A percentile compares a stretch with the other conserved stretches of the same genome.
Conservation (phyloP, 306 rosid genomes). For the Dalbergia cochinchinensis region DNA sequence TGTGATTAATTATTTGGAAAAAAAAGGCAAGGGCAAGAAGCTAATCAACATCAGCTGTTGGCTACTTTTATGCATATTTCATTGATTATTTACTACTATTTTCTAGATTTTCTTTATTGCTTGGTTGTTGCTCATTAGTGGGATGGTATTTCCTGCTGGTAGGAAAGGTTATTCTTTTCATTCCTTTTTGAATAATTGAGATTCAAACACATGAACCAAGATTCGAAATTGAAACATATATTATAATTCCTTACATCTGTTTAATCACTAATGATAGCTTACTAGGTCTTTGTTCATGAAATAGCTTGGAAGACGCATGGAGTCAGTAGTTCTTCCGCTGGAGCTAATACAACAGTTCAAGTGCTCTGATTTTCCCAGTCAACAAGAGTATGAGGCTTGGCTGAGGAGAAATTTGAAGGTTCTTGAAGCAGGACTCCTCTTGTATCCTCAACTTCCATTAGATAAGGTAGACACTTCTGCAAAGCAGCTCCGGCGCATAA, state of each 20-base stretch:
- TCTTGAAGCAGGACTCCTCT: conserved; percentile 82
- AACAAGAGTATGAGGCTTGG: conserved; percentile 82
- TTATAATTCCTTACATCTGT: conserved; percentile 27
- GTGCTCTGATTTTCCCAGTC: conserved; percentile 73
- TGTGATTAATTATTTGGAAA: not conserved
- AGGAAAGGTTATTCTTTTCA: conserved; percentile 32
- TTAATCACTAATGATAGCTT: conserved; percentile 42
- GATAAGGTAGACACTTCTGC: conserved; percentile 70
- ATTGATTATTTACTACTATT: not conserved
- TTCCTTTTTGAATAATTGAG: conserved; percentile 16
- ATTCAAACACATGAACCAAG: conserved; percentile 37
- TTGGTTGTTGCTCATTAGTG: conserved; percentile 36
- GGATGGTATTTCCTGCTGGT: conserved; percentile 6
- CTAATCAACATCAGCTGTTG: conserved; percentile 10
- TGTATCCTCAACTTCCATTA: conserved; percentile 73
- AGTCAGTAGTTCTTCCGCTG: conserved; percentile 85
- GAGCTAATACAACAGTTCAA: conserved; percentile 88
- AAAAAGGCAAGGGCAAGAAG: conserved; percentile 8
- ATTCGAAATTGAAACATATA: conserved; percentile 15
- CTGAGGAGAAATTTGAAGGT: conserved; percentile 82
- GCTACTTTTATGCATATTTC: conserved; percentile 24
- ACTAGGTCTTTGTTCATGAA: conserved; percentile 51
- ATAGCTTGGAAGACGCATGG: conserved; percentile 92
- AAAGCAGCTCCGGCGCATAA: conserved; percentile 64
- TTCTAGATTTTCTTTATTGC: conserved; percentile 30